A percentile compares a stretch with the other conserved stretches of the same genome.
These are phyloP conservation scores for Panicum virgatum DNA, from an alignment of 202 grass and related monocot species.

Conservation along the genomic window DNA sequence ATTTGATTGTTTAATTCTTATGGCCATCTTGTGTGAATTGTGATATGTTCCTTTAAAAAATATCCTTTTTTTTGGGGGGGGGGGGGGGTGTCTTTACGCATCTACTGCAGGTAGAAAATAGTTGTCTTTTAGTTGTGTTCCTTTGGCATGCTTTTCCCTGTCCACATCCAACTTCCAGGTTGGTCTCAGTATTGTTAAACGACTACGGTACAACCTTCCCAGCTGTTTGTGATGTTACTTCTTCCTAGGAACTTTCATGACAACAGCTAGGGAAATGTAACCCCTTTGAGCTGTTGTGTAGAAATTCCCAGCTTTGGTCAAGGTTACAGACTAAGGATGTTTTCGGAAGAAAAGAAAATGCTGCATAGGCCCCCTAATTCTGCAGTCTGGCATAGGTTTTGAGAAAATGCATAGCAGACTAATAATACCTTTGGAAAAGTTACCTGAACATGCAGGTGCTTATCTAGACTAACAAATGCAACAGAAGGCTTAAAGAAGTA, in stretches of 20 bases:
- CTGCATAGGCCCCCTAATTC: too few species aligned
- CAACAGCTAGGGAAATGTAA: neutral
- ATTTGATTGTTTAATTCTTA: neutral
- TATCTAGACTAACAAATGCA: neutral
- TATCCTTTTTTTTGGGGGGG: neutral
- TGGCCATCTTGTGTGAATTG: neutral
- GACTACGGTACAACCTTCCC: neutral
- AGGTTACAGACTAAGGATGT: neutral
- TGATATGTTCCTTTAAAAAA: neutral
- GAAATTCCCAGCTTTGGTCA: neutral
- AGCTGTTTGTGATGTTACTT: neutral
- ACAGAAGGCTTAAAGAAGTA: neutral
- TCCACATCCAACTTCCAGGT: constrained; percentile 30
- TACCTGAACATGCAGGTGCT: constrained; percentile 2
- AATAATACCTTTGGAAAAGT: neutral
- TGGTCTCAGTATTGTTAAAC: constrained; percentile 3
- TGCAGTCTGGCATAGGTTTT: constrained; percentile 5
- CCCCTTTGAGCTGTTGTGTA: neutral
- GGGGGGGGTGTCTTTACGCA: too few species aligned
- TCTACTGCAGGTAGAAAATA: neutral
- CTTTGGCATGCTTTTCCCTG: neutral
- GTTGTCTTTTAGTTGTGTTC: neutral
- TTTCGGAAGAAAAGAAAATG: constrained; percentile 9
- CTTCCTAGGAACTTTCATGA: neutral
- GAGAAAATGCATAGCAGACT: neutral